Evolutionary conservation across 2,329 filamentous ascomycete species (phyloP), one percentile per base, ranked within the genome.

Genomic region (Calonectria multiphialidica): DNA sequence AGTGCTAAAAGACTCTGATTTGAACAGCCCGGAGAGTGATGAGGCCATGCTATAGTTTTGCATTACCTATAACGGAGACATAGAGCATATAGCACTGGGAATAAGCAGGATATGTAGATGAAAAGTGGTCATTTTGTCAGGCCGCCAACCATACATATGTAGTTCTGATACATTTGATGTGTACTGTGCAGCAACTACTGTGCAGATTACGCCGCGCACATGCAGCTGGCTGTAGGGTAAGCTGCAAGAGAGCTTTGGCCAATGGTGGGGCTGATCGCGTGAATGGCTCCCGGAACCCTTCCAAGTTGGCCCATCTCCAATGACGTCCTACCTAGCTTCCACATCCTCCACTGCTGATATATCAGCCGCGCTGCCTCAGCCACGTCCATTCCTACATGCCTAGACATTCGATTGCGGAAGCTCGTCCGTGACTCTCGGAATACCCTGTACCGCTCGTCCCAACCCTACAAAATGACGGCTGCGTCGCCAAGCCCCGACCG

Each of bases 381-480:
- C 37, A 65, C 53, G 21, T 40, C 21, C 9, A 59, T 59, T 16
- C 7, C 21, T 15, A 23, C 21, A 13, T 40, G 40, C 21, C 21
- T 40, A 37, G 53, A 40, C 23, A 40, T 21, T n/a, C 35, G 53
- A 59, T 59, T 28, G 53, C 53, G 13, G 35, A 40, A 40, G 4
- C 21, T 28, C 35, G 35, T 9, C 21, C 13, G 33, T 28, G 35
- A 23, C 33, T 15, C 53, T 40, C 13, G 12, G 16, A 12, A 59
- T 59, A 59, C 15, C 37, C 35, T 7, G 44, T 42, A 37, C 28
- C 4, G 2, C 37, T 35, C 63, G 47, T n/a, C 10, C 44, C 18
- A 42, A 55, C 49, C 55, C 68, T 74, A 47, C 78, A 80, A 79
- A 64, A 80, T 80, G 78, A 79, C 69, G 70, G 74, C 73, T 68